These are phyloP conservation scores for Jasminum sambac DNA, from an alignment of 257 asterid genomes.

Conservation along the genomic window DNA sequence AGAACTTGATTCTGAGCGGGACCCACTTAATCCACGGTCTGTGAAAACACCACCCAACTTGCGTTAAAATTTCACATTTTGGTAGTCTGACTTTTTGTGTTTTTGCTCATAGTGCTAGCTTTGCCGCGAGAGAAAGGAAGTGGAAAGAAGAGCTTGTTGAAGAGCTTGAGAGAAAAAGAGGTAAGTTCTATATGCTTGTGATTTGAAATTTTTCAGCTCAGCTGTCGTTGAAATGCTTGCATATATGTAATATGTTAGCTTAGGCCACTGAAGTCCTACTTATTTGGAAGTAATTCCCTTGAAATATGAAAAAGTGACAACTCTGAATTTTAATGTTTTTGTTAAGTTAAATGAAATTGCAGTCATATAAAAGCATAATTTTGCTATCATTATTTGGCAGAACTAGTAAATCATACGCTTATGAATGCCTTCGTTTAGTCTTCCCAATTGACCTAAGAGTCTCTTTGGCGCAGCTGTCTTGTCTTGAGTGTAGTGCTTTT, in stretches of 20 bases:
- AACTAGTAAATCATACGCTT: no score
- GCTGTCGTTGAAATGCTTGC: no score
- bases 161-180: conserved; percentile 88
- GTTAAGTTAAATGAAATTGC: background rate
- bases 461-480: no score
- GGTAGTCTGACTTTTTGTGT: conserved; percentile 24
- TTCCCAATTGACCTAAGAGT: no score
- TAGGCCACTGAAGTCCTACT: background rate
- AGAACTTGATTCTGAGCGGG: conserved; percentile 58
- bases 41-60: conserved; percentile 18
- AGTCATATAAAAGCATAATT: no score
- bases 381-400: no score
- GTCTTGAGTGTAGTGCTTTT: no score
- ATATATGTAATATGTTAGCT: no score
- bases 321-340: no score
- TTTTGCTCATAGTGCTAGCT: conserved; percentile 44
- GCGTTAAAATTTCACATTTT: conserved; percentile 5
- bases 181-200: conserved; percentile 41
- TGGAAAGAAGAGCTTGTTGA: conserved; percentile 99
- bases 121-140: conserved; percentile 72
- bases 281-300: no score
- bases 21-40: conserved; percentile 75
- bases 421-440: no score
- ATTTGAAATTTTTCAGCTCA: conserved; percentile 4
- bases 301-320: no score